phyloP scores from a whole-genome alignment of 2,329 filamentous ascomycete genomes.

The Fragosphaeria purpurea region DNA sequence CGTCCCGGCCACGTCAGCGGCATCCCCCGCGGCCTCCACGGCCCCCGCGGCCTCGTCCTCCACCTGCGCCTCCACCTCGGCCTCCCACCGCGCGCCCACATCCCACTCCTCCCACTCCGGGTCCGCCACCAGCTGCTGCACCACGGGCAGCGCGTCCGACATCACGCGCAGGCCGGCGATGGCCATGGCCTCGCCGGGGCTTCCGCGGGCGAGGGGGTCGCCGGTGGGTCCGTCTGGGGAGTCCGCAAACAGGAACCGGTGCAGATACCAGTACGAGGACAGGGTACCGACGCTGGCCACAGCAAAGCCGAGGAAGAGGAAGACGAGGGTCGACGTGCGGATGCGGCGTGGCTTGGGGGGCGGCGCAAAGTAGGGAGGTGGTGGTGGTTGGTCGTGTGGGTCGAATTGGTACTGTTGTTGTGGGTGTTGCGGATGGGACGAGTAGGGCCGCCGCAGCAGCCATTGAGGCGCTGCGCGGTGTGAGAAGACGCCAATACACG shows the following conservation, averaged over 20 bases:
- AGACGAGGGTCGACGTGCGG: constrained; percentile 4
- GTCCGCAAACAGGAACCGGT: not conserved
- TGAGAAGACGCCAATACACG: too few relatives aligned
- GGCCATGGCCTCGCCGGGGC: not conserved
- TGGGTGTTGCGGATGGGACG: too few relatives aligned
- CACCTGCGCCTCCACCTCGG: not conserved
- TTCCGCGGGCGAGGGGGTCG: constrained; percentile 1
- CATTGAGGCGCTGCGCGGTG: too few relatives aligned
- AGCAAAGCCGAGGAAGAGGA: constrained; percentile 1
- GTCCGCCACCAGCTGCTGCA: constrained; percentile 9
- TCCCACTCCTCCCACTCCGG: constrained; percentile 13
- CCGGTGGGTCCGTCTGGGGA: not conserved
- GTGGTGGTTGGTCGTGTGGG: too few relatives aligned
- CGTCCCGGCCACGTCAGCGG: not conserved
- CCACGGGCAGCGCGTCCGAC: constrained; percentile 3
- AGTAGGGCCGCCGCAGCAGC: too few relatives aligned
- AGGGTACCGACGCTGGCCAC: not conserved
- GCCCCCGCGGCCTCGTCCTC: not conserved
- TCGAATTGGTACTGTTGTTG: not conserved
- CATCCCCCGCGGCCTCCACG: constrained; percentile 5
- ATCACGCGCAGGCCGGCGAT: not conserved
- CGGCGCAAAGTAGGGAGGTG: not conserved
- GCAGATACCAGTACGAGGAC: not conserved
- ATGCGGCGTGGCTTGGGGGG: not conserved
- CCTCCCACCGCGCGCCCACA: constrained; percentile 4